These are phyloP conservation scores for Kentomonas sorsogonicus DNA, from an alignment of 208 protist genomes.

Conservation along the genomic window DNA sequence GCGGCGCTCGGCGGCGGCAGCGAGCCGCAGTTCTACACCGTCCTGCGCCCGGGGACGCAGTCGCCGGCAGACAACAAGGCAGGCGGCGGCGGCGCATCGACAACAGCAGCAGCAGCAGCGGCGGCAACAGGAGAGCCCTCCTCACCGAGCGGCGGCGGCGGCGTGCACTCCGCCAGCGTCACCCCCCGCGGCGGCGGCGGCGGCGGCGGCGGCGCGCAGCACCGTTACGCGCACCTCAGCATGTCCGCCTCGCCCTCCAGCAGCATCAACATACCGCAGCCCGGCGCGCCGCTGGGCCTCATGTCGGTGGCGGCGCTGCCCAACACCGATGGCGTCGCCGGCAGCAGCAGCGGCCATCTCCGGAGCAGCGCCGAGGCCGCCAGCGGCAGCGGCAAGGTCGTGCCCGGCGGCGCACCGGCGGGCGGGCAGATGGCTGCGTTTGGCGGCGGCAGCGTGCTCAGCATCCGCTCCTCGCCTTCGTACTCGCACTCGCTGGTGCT, in stretches of 20 bases:
- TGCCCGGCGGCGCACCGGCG: no score
- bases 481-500: background rate
- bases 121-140: background rate
- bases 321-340: background rate
- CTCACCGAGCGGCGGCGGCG: background rate
- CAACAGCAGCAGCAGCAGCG: background rate
- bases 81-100: background rate
- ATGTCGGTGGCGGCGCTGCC: background rate
- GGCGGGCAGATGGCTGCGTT: no score
- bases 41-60: background rate
- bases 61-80: background rate
- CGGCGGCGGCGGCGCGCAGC: no score
- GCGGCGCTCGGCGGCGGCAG: no score
- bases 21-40: background rate
- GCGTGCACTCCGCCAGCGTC: background rate
- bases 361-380: background rate
- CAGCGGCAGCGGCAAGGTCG: background rate
- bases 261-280: background rate
- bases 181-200: no score
- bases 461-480: background rate
- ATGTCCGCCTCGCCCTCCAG: background rate
- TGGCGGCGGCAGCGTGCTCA: no score
- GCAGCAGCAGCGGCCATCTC: no score
- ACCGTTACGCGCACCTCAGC: background rate
- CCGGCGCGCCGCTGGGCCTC: background rate